Conservation (phyloP, 2,329 filamentous ascomycete genomes). For the Orbilia ellipsospora region DNA sequence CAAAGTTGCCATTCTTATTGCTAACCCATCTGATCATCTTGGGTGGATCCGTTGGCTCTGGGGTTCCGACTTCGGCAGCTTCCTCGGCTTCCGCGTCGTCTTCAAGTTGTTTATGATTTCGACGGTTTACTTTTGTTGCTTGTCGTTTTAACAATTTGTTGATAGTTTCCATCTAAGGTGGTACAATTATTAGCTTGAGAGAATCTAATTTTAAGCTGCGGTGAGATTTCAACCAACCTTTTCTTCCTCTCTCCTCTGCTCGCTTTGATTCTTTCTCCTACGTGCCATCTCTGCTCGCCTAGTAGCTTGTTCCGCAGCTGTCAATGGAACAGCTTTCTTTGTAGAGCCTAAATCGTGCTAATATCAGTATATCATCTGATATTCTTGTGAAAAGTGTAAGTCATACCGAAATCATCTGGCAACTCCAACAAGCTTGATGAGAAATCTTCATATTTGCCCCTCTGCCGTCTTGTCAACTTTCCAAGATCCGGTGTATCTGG, state of each 20-base stretch:
- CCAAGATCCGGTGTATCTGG: slow-evolving; percentile 70
- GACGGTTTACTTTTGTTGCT: slow-evolving; percentile 75
- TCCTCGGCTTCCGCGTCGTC: slow-evolving; percentile 61
- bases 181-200: background rate
- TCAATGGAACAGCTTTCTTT: slow-evolving; percentile 64
- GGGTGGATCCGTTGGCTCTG: slow-evolving; percentile 68
- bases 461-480: slow-evolving; percentile 76
- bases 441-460: slow-evolving; percentile 70
- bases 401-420: slow-evolving; percentile 62
- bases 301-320: slow-evolving; percentile 78
- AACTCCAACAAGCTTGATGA: slow-evolving; percentile 64
- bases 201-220: background rate
- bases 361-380: slow-evolving; percentile 29
- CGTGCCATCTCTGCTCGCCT: slow-evolving; percentile 79
- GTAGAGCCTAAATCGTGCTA: slow-evolving; percentile 34
- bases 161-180: slow-evolving; percentile 81
- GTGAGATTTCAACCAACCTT: slow-evolving; percentile 66
- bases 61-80: slow-evolving; percentile 61
- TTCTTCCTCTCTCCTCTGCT: slow-evolving; percentile 82
- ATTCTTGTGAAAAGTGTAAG: too few species aligned
- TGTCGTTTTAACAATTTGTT: slow-evolving; percentile 90
- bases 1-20: slow-evolving; percentile 71
- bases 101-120: slow-evolving; percentile 63
- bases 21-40: slow-evolving; percentile 78
- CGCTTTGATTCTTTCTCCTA: slow-evolving; percentile 77